These are phyloP conservation scores for Schizothecium vesticola DNA, from an alignment of 495 filamentous ascomycete genomes.

Conservation along the genomic window DNA sequence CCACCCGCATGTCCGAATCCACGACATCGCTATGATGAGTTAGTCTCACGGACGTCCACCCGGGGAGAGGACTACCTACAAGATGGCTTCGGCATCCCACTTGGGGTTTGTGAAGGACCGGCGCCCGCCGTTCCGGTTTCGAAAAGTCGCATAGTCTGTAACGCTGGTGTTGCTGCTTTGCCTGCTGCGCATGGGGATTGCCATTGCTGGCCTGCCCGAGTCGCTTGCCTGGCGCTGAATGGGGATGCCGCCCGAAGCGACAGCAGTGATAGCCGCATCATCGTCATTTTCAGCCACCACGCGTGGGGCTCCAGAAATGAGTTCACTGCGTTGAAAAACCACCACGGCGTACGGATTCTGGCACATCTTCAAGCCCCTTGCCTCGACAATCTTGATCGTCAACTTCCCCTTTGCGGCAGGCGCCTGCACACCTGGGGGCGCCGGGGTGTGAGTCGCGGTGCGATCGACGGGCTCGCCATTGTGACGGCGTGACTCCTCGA, in stretches of 20 bases:
- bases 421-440: constrained; percentile 52
- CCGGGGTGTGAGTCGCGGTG: constrained; percentile 37
- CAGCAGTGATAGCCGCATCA: constrained; percentile 34
- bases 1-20: constrained; percentile 83
- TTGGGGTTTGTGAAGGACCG: constrained; percentile 78
- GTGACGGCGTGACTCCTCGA: constrained; percentile 31
- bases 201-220: constrained; percentile 66
- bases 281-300: constrained; percentile 47
- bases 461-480: constrained; percentile 32
- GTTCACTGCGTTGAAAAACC: constrained; percentile 93
- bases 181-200: constrained; percentile 91
- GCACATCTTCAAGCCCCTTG: constrained; percentile 71
- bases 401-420: constrained; percentile 84
- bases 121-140: constrained; percentile 42
- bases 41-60: constrained; percentile 21
- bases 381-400: constrained; percentile 80
- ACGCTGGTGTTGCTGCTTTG: constrained; percentile 91
- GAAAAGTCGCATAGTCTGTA: constrained; percentile 63
- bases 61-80: constrained; percentile 53
- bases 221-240: constrained; percentile 68
- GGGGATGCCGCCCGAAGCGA: constrained; percentile 50
- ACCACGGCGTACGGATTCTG: constrained; percentile 92
- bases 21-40: constrained; percentile 73
- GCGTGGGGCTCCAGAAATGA: constrained; percentile 79
- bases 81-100: constrained; percentile 92